A percentile compares a stretch with the other conserved stretches of the same genome.
These are phyloP conservation scores for Dipteronia sinensis DNA, from an alignment of 345 rosid species.

Conservation along the genomic window DNA sequence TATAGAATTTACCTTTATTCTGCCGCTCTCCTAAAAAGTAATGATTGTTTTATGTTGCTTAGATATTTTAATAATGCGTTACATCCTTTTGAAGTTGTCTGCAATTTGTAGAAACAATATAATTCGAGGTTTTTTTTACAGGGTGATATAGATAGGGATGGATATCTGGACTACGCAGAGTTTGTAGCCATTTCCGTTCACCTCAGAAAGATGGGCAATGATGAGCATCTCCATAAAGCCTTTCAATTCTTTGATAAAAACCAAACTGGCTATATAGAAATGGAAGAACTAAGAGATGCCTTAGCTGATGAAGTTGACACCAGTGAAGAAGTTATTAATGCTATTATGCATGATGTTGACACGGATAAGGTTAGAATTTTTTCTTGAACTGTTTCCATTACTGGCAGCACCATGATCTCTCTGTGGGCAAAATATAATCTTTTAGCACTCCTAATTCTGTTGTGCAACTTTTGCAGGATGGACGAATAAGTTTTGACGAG, in stretches of 20 bases:
- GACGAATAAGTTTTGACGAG: constrained; percentile 85
- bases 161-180: constrained; percentile 74
- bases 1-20: background rate
- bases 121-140: constrained; percentile 26
- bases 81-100: background rate
- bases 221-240: constrained; percentile 86
- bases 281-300: constrained; percentile 78
- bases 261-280: constrained; percentile 78
- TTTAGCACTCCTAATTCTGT: background rate
- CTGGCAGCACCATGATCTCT: background rate
- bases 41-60: background rate
- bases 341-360: constrained; percentile 94
- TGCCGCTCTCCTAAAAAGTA: background rate
- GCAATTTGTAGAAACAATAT: background rate
- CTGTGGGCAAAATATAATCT: background rate
- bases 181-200: constrained; percentile 93
- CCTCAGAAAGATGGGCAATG: constrained; percentile 88
- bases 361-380: constrained; percentile 72
- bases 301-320: constrained; percentile 73
- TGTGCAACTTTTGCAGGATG: constrained; percentile 57
- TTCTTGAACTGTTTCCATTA: background rate
- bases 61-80: background rate
- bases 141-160: constrained; percentile 93
- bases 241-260: constrained; percentile 79
- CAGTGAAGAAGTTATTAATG: constrained; percentile 73